Percentiles rank a stretch among this genome's conserved stretches.
phyloP scores from a whole-genome alignment of 306 rosid genomes.

The Senna tora region DNA sequence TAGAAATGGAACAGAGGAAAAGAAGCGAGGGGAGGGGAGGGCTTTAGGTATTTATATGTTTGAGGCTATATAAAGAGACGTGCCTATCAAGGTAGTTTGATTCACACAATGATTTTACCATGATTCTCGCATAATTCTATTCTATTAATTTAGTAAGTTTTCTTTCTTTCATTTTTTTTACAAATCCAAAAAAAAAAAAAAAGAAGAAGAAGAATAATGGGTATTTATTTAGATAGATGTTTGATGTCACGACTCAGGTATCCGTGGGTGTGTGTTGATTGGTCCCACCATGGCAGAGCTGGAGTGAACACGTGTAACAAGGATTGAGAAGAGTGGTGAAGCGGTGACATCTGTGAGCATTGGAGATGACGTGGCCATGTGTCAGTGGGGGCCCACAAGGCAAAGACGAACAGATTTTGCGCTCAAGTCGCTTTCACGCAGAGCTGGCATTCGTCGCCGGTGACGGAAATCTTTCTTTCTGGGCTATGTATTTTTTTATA shows the following conservation, averaged over 20 bases:
- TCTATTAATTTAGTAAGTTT: neutral
- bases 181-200: neutral
- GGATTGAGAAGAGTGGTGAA: neutral
- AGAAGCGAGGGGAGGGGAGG: neutral
- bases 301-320: slow-evolving; percentile 23
- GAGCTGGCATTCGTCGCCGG: slow-evolving; percentile 29
- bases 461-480: slow-evolving; percentile 13
- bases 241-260: neutral
- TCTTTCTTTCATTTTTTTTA: neutral
- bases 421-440: slow-evolving; percentile 10
- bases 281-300: neutral
- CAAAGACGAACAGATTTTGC: slow-evolving; percentile 4
- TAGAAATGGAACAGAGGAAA: neutral
- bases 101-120: neutral
- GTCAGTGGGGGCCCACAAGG: slow-evolving; percentile 23
- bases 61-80: neutral
- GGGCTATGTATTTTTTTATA: neutral
- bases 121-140: neutral
- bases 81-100: slow-evolving; percentile 3
- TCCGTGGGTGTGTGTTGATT: neutral
- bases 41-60: slow-evolving; percentile 32
- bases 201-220: neutral
- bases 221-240: neutral
- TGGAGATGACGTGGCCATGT: slow-evolving; percentile 15
- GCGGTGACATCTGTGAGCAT: slow-evolving; percentile 10